Evolutionary conservation across 768 basidiomycete genomes (phyloP), one percentile per base, ranked within the genome.

Genomic region (Pilatotrama ljubarskyi): DNA sequence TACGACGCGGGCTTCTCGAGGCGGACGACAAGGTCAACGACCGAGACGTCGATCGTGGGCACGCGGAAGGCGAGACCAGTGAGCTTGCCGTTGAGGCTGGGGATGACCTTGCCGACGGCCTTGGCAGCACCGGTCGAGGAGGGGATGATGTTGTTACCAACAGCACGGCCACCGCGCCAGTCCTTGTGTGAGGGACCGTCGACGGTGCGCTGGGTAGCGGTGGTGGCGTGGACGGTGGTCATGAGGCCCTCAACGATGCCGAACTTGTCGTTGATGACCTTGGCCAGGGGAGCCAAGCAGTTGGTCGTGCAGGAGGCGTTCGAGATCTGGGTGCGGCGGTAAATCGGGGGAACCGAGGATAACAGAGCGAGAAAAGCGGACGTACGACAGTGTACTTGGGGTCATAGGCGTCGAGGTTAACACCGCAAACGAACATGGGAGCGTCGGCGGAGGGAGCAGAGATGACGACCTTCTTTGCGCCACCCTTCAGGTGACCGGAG

Each of bases 261-360:
- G 71, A 92, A 98, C 63, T 93, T 94, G 86, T 98, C 97, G 78
- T 99, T 69, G 81, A 99, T 82, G 76, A 98, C 89, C 83, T 99
- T 99, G 75, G 95, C 96, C 62, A 99, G 86, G 64, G 96, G 94
- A n/a, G 96, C 96, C 60, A 99, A 85, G 78, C 96, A 99, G 88
- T 99, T 99, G 76, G 96, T 99, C 46, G 96, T 98, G 87, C 96
- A 98, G 20, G 95, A 98, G 29, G 96, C 96, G 78, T 99, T 98
- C 68, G 96, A 99, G 77, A 98, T 92, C 86, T 88, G 67, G 9
- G 20, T 24, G 54, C 36, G 11, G 55, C 53, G 24, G 61, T 49
- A 55, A 49, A 24, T 25, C 56, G 66, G 41, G 17, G 32, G 11
- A 62, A 26, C 32, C 8, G 47, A 52, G 32, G 35, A 18, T 1